These are phyloP conservation scores for Rhypophila decipiens DNA, from an alignment of 495 filamentous ascomycete genomes.

Conservation along the genomic window DNA sequence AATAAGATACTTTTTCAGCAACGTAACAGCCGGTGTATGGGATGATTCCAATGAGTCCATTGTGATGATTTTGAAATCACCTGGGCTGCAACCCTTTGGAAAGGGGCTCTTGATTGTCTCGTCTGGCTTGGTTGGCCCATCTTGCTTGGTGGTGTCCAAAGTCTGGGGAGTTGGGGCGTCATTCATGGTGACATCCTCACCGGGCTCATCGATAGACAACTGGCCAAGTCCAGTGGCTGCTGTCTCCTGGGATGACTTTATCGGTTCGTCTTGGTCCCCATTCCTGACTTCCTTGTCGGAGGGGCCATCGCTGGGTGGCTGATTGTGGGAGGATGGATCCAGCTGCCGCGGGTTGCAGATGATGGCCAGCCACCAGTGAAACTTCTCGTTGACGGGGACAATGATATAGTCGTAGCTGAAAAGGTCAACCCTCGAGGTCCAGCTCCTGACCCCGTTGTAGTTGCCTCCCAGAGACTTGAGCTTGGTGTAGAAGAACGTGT, in stretches of 20 bases:
- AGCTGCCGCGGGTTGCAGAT: constrained; percentile 78
- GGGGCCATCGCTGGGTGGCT: neutral
- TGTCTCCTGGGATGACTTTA: constrained; percentile 4
- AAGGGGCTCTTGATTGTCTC: constrained; percentile 18
- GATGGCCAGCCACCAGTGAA: constrained; percentile 93
- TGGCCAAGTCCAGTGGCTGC: constrained; percentile 16
- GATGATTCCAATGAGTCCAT: constrained; percentile 71
- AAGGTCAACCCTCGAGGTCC: constrained; percentile 82
- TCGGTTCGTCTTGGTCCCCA: neutral
- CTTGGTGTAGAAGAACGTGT: constrained; percentile 82
- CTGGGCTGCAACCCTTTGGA: constrained; percentile 29
- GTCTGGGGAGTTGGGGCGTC: too few relatives aligned
- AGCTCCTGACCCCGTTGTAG: constrained; percentile 75
- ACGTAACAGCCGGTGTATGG: constrained; percentile 55
- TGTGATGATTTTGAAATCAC: constrained; percentile 67
- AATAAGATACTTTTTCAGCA: constrained; percentile 70
- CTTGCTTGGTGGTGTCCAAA: neutral
- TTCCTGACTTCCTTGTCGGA: constrained; percentile 16
- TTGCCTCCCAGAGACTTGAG: constrained; percentile 57
- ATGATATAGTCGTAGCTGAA: constrained; percentile 84
- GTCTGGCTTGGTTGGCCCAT: too few relatives aligned
- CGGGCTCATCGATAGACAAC: constrained; percentile 20
- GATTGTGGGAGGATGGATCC: constrained; percentile 18
- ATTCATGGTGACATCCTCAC: constrained; percentile 8
- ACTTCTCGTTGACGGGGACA: constrained; percentile 80